Evolutionary conservation across 2,329 filamentous ascomycete genomes (phyloP).

Genomic region (Cercospora sp.): DNA sequence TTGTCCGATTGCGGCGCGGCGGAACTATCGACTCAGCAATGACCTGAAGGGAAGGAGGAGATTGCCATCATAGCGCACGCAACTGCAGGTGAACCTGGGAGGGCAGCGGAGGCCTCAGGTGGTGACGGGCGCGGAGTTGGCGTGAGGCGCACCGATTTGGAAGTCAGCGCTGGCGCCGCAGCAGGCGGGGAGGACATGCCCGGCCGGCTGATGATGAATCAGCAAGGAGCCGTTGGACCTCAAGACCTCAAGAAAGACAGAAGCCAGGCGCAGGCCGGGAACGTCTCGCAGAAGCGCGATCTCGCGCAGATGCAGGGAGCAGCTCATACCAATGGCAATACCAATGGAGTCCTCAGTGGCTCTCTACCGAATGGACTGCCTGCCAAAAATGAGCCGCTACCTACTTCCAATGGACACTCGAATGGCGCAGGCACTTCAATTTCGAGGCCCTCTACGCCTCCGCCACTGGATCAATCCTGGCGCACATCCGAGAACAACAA

Average conservation of each 20-base stretch:
- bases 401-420: conserved; percentile 24
- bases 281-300: conserved; percentile 25
- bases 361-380: conserved; percentile 5
- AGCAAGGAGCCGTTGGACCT: conserved; percentile 43
- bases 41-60: conserved; percentile 21
- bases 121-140: conserved; percentile 26
- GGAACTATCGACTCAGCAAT: conserved; percentile 22
- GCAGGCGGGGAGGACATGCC: conserved; percentile 44
- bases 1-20: conserved; percentile 8
- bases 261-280: conserved; percentile 30
- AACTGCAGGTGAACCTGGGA: conserved; percentile 20
- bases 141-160: conserved; percentile 3
- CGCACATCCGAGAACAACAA: conserved; percentile 71
- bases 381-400: conserved; percentile 5
- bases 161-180: conserved; percentile 12
- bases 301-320: conserved; percentile 19
- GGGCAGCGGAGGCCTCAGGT: conserved; percentile 24
- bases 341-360: conserved; percentile 25
- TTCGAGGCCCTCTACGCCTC: conserved; percentile 39
- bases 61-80: conserved; percentile 33
- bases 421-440: conserved; percentile 5
- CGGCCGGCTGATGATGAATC: conserved; percentile 51
- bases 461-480: conserved; percentile 58
- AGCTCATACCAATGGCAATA: conserved; percentile 15
- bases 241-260: conserved; percentile 38